Evolutionary conservation across 257 asterid genomes (phyloP), one percentile per base, ranked within the genome.

Genomic region (Solanum rostratum): DNA sequence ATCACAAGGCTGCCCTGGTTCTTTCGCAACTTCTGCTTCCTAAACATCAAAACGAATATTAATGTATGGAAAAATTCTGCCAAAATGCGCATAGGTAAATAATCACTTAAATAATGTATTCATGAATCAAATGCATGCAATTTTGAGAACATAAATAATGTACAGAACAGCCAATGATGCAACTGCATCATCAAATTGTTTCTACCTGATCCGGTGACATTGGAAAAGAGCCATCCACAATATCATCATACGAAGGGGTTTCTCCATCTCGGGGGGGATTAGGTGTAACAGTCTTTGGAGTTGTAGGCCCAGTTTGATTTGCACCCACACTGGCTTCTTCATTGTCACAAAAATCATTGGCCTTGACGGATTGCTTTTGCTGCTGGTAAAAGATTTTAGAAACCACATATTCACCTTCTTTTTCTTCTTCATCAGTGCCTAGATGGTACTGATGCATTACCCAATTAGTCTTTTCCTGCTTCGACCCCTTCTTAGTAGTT

Each of bases 401-500:
- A 29, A 95, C 99, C 33, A 95, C 99, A 30, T 68, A 93, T 69
- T 90, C 95, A 7, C 96, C 97, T 66, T 88, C 93, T 60, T 80
- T 89, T 87, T 97, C 99, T 1, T 94, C 97, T 83, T 90, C 93
- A 19, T 91, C 86, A 1, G 76, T 82, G 12, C 99, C 99, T 15
- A 97, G 89, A 87, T 97, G 99, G 89, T 89, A 94, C 87, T 97
- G 99, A 88, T 97, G 97, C 99, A 97, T 95, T 69, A 92, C 93
- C 99, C 99, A 97, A 45, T 91, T 89, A 82, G 92, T 91, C 73
- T 92, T 97, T 52, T 84, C 94, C 1, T 96, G 92, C 83, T 92
- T 95, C 49, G 91, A 85, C 20, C 92, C 97, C 71, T 66, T 83
- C 90, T 90, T 92, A 12, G 94, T 55, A 9, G 82, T 79, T 52